Evolutionary conservation across 352 stramenopile species (phyloP), one percentile per base, ranked within the genome.

Genomic region (Pythium periplocum): DNA sequence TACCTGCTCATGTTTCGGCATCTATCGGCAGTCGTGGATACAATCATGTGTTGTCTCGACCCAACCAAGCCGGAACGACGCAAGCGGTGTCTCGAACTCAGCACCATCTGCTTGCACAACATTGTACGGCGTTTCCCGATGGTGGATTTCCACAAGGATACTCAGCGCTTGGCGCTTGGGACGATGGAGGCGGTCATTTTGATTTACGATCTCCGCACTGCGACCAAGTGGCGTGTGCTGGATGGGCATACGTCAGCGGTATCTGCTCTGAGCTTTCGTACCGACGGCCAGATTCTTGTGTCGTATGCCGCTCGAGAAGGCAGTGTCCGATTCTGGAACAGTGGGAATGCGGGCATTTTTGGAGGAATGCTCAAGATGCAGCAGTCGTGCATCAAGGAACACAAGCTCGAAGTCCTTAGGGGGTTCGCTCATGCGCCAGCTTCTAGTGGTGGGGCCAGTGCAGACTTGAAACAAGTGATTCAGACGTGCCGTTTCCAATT

Each of bases 121-220:
- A 64, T 96, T 2, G 86, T 96, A 1, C 78, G 77, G 12, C 69
- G 83, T 10, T 96, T 93, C 51, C 84, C 84, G 2, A 95, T 95
- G 85, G 69, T 94, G 1, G 83, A 91, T 45, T 96, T 96, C 51
- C 86, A 96, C 64, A 83, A 89, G 53, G 71, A 92, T 42, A 93
- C 84, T 2, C 86, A 96, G 62, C 78, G 86, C 4, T 69, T 96
- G 4, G 86, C 85, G 9, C 60, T 95, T 4, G 86, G 84, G 3
- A 94, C 84, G 6, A 90, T 95, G 78, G 86, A 95, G 6, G 83
- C 83, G 2, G 83, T 93, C 42, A 93, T 96, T 43, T 51, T 96
- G 34, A 90, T 96, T 45, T 96, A 94, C 61, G 86, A 96, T 55
- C 53, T 96, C 3, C 75, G 86, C 7, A 96, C 83, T 0, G 83